Percentiles rank a stretch among this genome's conserved stretches.
phyloP scores from a whole-genome alignment of 192 early-diverging fungal genomes.

The Linnemannia schmuckeri region DNA sequence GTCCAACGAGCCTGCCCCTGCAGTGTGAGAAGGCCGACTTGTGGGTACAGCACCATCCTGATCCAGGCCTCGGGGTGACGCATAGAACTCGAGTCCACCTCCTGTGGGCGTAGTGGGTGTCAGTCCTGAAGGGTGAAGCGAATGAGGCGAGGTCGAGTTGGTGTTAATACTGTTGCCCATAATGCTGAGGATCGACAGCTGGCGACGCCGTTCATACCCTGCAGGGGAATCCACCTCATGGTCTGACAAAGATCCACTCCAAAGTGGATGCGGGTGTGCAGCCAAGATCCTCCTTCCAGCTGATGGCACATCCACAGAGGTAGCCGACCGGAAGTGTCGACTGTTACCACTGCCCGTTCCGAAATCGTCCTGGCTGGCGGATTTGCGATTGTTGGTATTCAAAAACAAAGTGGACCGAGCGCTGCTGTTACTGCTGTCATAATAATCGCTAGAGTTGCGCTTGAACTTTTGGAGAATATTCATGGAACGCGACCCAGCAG shows the following conservation, averaged over 20 bases:
- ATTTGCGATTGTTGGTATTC: neutral
- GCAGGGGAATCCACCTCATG: constrained; percentile 21
- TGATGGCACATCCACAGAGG: constrained; percentile 9
- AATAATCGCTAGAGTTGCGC: constrained; percentile 1
- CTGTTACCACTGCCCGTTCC: neutral
- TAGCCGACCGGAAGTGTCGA: constrained; percentile 23
- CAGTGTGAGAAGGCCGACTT: neutral
- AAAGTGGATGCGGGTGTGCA: constrained; percentile 49
- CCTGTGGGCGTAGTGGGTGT: constrained; percentile 34
- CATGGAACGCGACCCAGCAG: neutral
- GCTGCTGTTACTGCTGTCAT: neutral
- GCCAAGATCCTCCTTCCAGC: constrained; percentile 13
- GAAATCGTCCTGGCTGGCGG: neutral
- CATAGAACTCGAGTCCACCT: neutral
- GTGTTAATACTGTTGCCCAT: constrained; percentile 2
- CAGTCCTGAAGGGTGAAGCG: neutral
- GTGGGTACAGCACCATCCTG: neutral
- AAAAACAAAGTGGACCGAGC: neutral
- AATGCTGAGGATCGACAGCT: constrained; percentile 38
- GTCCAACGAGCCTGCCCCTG: constrained; percentile 11
- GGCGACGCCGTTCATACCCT: constrained; percentile 26
- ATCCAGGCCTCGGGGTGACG: neutral
- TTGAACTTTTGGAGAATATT: constrained; percentile 36
- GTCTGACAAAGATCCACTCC: constrained; percentile 48
- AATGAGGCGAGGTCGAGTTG: neutral